Evolutionary conservation across 805 yeast species (phyloP).

Genomic region (Brettanomyces anomalus): DNA sequence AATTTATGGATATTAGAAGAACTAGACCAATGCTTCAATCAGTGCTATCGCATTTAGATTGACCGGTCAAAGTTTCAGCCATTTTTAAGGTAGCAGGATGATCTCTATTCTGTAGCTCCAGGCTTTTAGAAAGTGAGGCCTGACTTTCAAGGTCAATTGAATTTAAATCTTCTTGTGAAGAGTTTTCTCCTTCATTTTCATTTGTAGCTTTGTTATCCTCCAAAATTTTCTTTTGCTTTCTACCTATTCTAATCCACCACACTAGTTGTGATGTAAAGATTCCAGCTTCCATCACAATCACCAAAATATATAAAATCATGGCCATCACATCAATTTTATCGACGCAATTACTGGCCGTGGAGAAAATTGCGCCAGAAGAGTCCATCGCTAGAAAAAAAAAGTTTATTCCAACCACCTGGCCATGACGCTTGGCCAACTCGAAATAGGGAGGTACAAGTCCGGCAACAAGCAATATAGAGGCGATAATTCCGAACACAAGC

Average conservation of each 20-base stretch:
- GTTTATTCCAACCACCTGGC: constrained; percentile 84
- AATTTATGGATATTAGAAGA: too few species aligned
- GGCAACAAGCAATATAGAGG: constrained; percentile 61
- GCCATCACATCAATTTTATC: constrained; percentile 73
- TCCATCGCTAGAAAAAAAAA: constrained; percentile 72
- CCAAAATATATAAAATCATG: constrained; percentile 63
- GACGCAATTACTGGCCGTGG: constrained; percentile 48
- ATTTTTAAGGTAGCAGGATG: too few species aligned
- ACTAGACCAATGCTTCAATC: too few species aligned
- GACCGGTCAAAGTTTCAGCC: too few species aligned
- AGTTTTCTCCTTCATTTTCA: too few species aligned
- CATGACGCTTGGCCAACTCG: constrained; percentile 70
- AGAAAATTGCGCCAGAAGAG: constrained; percentile 70
- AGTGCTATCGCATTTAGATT: too few species aligned
- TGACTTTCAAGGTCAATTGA: too few species aligned
- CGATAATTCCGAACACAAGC: constrained; percentile 69
- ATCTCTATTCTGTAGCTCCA: too few species aligned
- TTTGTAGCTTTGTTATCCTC: too few species aligned
- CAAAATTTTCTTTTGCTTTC: too few species aligned
- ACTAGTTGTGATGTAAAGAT: constrained; percentile 61
- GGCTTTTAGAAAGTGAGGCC: too few species aligned
- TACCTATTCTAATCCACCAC: constrained; percentile 49
- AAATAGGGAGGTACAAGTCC: constrained; percentile 88
- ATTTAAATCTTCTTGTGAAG: too few species aligned
- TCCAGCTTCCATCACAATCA: constrained; percentile 70